Base-by-base conservation (phyloP, 106 monocot species). In the Phalaenopsis equestris region DNA sequence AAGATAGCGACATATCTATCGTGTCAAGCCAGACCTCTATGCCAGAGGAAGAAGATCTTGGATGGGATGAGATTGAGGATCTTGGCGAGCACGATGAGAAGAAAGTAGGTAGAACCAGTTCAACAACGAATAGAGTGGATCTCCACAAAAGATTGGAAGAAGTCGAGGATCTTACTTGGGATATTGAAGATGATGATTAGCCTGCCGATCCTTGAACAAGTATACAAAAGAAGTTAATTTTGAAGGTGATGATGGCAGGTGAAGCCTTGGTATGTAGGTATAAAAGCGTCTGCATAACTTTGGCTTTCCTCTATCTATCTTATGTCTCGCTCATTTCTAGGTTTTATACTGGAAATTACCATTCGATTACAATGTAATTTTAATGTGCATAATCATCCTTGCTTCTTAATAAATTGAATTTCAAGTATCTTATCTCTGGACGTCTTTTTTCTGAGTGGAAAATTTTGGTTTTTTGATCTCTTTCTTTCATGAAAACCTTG, bases 51-150 rank as follows among this genome's bases (percentile, higher is more conserved):
- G 99, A 95, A 67, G 98, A 99, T 75, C 82, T 94, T 75, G 94
- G 83, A 12, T 99, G 96, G 96, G 93, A 96, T 88, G 95, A 93
- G 55, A 95, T 99, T 76, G 99, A 95, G 79, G 95, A 95, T 90
- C 82, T 95, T 24, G 93, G 91, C 2, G 95, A 93, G 55, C 79
- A 85, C 47, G 95, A 93, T 55, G 93, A 95, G 11, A 96, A 88
- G 81, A 95, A 88, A 67, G 65, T 65, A 1, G 38, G 17, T 19
- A 73, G 8, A 73, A 81, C 88, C 1, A 79, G 67, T 81, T 80
- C 58, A 41, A 88, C 77, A 68, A 52, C 88, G 7, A 76, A 72
- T 39, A 85, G 30, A 74, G 83, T 78, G 45, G 99, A 99, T 84
- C 64, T 99, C 77, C 77, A 84, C 64, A 99, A 91, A 84, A 90